Conservation (phyloP, 305 asterid species). For the Andrographis paniculata region DNA sequence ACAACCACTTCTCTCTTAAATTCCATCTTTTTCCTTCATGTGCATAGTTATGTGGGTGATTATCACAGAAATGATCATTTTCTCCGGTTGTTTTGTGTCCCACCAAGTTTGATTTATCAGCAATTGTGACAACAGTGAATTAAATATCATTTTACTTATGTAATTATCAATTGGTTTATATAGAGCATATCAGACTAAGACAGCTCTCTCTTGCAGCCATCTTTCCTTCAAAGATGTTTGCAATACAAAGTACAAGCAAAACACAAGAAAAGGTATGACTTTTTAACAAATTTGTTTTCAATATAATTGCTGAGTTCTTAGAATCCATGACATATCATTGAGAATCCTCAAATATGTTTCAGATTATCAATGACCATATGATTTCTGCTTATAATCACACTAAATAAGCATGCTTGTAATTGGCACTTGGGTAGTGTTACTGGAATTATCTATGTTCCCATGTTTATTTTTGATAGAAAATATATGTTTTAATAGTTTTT, state of each 20-base stretch:
- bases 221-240: slow-evolving; percentile 76
- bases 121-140: slow-evolving; percentile 6
- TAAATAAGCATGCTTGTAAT: slow-evolving; percentile 1
- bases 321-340: slow-evolving; percentile 13
- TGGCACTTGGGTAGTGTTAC: not conserved
- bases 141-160: slow-evolving; percentile 9
- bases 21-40: slow-evolving; percentile 13
- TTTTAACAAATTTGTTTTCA: slow-evolving; percentile 3
- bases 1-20: not conserved
- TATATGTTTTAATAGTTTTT: not conserved
- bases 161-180: not conserved
- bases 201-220: slow-evolving; percentile 60
- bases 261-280: slow-evolving; percentile 62
- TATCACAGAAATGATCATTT: not conserved
- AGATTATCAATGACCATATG: slow-evolving; percentile 1
- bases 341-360: not conserved
- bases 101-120: slow-evolving; percentile 1
- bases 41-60: slow-evolving; percentile 7
- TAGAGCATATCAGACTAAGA: slow-evolving; percentile 29
- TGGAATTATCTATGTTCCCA: not conserved
- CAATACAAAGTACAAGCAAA: slow-evolving; percentile 78
- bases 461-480: not conserved
- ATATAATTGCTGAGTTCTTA: slow-evolving; percentile 7
- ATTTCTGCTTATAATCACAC: slow-evolving; percentile 10
- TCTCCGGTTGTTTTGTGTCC: not conserved